Evolutionary conservation across 23 red algal species (phyloP), one percentile per base, ranked within the genome.

Genomic region (Gracilaria domingensis): DNA sequence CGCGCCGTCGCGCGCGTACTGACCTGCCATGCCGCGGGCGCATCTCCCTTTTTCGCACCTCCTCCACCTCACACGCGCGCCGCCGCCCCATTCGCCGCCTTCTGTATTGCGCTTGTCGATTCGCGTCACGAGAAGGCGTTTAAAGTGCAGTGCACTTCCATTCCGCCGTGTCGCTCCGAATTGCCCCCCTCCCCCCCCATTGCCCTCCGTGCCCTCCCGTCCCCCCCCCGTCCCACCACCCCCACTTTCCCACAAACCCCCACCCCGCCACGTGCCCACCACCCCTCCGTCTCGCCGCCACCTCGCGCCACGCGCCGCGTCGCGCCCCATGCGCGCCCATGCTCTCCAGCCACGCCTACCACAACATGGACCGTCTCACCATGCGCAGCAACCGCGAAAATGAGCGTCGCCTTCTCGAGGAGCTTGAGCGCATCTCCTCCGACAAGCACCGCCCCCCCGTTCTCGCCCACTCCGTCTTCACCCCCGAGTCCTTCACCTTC

Each of bases 401-500:
- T 51, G 72, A 77, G 72, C 72, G 42, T 11, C 72, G 72, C 8
- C 72, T 77, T 8, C 72, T 77, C 23, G 72, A 77, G 25, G 72
- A 77, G 26, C 72, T 77, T 11, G 72, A 77, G 23, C 72, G 72
- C 39, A 77, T 77, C 72, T 77, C 72, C 0, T 77, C 72, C 26
- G 72, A 77, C 72, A 77, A 50, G 42, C 67, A 73, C 44, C 67
- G 67, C 20, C 2, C 67, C 4, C 33, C 33, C 38, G 7, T 40
- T 7, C 67, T 73, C 17, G 1, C 67, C 21, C 35, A 73, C 38
- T 44, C 67, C 34, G 67, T 73, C 35, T 73, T 73, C 35, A 50
- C 17, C 28, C 72, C 23, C 4, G 72, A 77, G 2, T 48, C 72
- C 45, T 77, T 77, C 39, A 8, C 72, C 38, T 77, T 49, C 21